Conservation (phyloP, 345 rosid genomes). For the Lepidium aucheri region DNA sequence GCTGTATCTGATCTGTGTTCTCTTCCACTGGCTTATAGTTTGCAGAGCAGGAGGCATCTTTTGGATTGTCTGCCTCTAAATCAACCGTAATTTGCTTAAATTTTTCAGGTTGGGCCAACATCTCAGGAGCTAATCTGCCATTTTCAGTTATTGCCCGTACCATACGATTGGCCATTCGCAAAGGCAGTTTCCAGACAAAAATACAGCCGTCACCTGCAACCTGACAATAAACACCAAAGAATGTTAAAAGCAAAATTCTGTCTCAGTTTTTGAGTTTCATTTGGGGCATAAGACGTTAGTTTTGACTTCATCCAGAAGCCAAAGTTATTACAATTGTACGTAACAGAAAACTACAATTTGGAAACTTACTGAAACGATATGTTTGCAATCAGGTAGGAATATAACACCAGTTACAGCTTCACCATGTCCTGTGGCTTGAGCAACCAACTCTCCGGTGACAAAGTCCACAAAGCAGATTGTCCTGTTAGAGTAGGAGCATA, state of each 20-base stretch:
- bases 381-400: constrained; percentile 81
- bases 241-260: background rate
- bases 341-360: background rate
- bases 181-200: constrained; percentile 69
- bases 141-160: constrained; percentile 39
- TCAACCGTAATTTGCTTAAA: constrained; percentile 30
- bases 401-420: constrained; percentile 70
- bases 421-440: constrained; percentile 69
- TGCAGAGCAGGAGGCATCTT: constrained; percentile 16
- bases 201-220: constrained; percentile 77
- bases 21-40: constrained; percentile 26
- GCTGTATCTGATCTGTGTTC: constrained; percentile 16
- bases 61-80: constrained; percentile 35
- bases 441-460: constrained; percentile 54
- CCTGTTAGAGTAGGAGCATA: constrained; percentile 67
- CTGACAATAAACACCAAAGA: constrained; percentile 32
- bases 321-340: background rate
- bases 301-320: background rate
- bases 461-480: constrained; percentile 61
- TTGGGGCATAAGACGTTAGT: background rate
- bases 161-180: constrained; percentile 47
- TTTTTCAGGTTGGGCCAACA: constrained; percentile 26
- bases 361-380: constrained; percentile 69
- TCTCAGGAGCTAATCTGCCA: constrained; percentile 35
- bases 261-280: background rate